These are phyloP conservation scores for Pharus latifolius DNA, from an alignment of 176 grass and related monocot species.

Conservation along the genomic window DNA sequence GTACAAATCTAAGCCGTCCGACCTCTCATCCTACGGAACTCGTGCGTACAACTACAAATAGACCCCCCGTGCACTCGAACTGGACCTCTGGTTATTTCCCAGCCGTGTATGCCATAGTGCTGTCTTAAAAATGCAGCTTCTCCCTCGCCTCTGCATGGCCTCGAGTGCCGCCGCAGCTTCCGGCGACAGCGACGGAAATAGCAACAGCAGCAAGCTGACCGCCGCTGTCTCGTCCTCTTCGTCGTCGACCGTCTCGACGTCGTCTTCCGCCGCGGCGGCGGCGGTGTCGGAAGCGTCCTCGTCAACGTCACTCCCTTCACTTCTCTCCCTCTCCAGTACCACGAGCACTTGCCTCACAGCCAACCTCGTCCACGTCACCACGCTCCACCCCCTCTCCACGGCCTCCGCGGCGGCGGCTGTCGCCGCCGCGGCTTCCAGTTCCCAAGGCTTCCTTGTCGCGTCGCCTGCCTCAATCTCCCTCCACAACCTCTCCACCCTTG, in stretches of 20 bases:
- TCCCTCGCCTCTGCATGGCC: conserved; percentile 21
- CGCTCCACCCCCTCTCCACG: conserved; percentile 13
- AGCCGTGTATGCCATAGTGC: no score
- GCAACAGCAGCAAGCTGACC: background rate
- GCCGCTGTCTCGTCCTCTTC: conserved; percentile 19
- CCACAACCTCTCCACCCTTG: conserved; percentile 30
- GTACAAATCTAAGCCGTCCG: background rate
- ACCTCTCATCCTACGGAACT: background rate
- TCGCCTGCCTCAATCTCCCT: conserved; percentile 18
- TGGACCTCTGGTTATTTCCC: no score
- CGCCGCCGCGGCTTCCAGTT: background rate
- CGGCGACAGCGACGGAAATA: background rate
- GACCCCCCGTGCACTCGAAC: background rate
- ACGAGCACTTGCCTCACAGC: background rate
- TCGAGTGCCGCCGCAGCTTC: background rate
- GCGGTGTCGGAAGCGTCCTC: conserved; percentile 55
- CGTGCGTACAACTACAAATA: conserved; percentile 25
- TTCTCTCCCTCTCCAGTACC: conserved; percentile 19
- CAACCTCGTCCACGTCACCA: conserved; percentile 30
- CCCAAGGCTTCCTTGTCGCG: conserved; percentile 18
- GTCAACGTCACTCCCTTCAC: conserved; percentile 51
- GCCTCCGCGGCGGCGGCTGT: background rate
- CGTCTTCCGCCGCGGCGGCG: conserved; percentile 5
- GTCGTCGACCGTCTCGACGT: conserved; percentile 20
- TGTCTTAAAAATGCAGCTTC: conserved; percentile 15